phyloP scores from a whole-genome alignment of 176 grass and related monocot species.

The Lolium rigidum region DNA sequence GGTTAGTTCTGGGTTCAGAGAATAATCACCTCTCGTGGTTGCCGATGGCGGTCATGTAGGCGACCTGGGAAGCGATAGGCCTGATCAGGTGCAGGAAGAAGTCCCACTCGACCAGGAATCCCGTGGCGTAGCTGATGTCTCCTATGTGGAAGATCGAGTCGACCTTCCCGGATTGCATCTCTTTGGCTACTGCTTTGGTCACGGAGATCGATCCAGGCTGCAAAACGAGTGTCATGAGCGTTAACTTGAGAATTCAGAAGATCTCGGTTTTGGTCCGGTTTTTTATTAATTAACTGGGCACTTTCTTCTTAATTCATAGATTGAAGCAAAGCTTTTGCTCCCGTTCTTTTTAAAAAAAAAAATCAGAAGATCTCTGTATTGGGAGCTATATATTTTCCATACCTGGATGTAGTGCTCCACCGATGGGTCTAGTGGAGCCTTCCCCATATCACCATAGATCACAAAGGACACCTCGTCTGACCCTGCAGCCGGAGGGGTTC shows the following conservation, averaged over 20 bases:
- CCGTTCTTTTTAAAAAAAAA: too few relatives aligned
- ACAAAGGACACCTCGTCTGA: constrained; percentile 60
- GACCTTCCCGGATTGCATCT: constrained; percentile 50
- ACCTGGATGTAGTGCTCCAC: constrained; percentile 94
- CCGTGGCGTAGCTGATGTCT: constrained; percentile 88
- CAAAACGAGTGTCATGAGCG: not conserved
- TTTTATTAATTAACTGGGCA: too few relatives aligned
- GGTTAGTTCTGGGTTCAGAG: not conserved
- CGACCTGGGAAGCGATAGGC: constrained; percentile 67
- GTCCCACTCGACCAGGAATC: constrained; percentile 86
- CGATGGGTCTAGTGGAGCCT: constrained; percentile 82
- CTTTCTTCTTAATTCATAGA: too few relatives aligned
- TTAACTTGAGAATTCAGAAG: not conserved
- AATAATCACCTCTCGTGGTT: not conserved
- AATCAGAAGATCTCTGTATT: not conserved
- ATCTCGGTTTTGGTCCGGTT: too few relatives aligned
- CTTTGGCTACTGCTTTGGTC: constrained; percentile 54
- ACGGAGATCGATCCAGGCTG: constrained; percentile 77
- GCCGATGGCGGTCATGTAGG: constrained; percentile 89
- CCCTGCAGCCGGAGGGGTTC: constrained; percentile 69
- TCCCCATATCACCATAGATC: constrained; percentile 88
- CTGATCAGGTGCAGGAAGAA: constrained; percentile 62
- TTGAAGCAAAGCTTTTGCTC: too few relatives aligned
- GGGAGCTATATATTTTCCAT: too few relatives aligned
- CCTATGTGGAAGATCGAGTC: constrained; percentile 90